Percentiles rank a stretch among this genome's conserved stretches.
Conservation (phyloP, 257 asterid genomes). For the Solanum medicagineum region DNA sequence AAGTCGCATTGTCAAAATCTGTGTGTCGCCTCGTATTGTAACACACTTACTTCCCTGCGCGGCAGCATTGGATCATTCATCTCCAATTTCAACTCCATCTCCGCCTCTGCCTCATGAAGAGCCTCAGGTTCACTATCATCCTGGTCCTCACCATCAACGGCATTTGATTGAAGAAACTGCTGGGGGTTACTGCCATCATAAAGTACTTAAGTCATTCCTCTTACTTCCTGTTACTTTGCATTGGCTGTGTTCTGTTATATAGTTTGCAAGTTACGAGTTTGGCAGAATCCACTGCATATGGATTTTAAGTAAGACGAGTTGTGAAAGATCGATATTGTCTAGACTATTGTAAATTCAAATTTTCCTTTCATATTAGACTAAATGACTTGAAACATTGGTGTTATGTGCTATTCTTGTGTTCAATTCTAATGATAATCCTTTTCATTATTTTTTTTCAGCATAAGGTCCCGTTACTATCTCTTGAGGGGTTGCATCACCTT, state of each 20-base stretch:
- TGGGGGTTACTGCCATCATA: not conserved
- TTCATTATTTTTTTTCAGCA: constrained; percentile 15
- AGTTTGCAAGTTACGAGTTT: not conserved
- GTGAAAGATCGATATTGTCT: not conserved
- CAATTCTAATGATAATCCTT: not conserved
- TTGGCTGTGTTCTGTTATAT: not conserved
- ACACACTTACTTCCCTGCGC: constrained; percentile 27
- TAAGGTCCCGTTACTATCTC: constrained; percentile 47
- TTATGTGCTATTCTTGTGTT: not conserved
- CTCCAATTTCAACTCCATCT: not conserved
- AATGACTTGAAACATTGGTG: not conserved
- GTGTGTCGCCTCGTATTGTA: constrained; percentile 12
- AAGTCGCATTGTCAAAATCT: constrained; percentile 13
- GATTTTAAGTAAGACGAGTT: not conserved
- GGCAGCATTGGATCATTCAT: not conserved
- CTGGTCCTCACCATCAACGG: not conserved
- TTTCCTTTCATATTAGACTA: not conserved
- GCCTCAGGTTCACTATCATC: not conserved
- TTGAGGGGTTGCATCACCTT: constrained; percentile 56
- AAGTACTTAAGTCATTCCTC: not conserved
- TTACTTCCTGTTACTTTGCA: not conserved
- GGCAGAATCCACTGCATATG: not conserved
- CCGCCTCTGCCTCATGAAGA: constrained; percentile 2
- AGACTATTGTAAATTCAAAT: not conserved
- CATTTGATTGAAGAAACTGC: not conserved